Evolutionary conservation across 257 asterid genomes (phyloP).

Genomic region (Craterostigma plantagineum): DNA sequence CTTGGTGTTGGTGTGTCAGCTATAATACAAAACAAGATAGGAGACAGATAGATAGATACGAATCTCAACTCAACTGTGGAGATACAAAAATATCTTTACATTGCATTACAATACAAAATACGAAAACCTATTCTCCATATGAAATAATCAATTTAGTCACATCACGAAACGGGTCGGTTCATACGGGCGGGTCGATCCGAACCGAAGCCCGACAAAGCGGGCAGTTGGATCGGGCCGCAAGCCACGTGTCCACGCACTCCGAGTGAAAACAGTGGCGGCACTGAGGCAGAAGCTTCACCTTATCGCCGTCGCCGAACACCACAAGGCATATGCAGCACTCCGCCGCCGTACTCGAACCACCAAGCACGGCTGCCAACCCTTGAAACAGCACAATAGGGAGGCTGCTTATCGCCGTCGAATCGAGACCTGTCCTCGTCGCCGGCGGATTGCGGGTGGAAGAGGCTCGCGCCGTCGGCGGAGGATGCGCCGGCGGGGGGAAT

Average conservation of each 20-base stretch:
- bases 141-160: no score
- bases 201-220: conserved; percentile 60
- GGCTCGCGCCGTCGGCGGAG: no score
- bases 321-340: conserved; percentile 61
- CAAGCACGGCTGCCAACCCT: background rate
- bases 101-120: no score
- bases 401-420: conserved; percentile 18
- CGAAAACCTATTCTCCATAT: no score
- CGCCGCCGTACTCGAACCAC: conserved; percentile 7
- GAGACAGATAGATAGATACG: no score
- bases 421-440: conserved; percentile 20
- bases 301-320: conserved; percentile 24
- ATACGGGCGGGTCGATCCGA: conserved; percentile 34
- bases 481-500: no score
- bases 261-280: conserved; percentile 43
- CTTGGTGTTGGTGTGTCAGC: no score
- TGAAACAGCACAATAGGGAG: conserved; percentile 23
- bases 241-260: conserved; percentile 59
- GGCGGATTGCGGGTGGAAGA: no score
- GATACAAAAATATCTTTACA: no score
- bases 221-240: conserved; percentile 45
- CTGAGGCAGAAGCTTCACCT: conserved; percentile 26
- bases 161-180: no score
- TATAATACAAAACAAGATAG: no score
- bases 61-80: no score